These are phyloP conservation scores for Sugiyamaella qingdaonensis DNA, from an alignment of 805 yeast genomes.

Conservation along the genomic window DNA sequence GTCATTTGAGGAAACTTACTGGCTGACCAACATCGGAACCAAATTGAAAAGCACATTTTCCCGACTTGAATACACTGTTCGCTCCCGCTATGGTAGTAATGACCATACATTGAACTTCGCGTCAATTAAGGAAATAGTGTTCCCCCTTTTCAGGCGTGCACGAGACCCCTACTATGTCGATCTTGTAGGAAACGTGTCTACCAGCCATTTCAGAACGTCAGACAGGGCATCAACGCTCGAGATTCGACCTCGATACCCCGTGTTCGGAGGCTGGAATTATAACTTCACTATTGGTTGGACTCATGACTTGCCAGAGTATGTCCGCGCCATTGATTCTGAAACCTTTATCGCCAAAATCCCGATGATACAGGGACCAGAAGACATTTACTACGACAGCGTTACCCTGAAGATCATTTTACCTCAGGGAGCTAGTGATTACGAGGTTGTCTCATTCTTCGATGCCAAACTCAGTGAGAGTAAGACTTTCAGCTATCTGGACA, in stretches of 20 bases:
- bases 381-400: slow-evolving; percentile 62
- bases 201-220: slow-evolving; percentile 44
- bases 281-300: slow-evolving; percentile 97
- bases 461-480: slow-evolving; percentile 24
- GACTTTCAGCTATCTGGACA: slow-evolving; percentile 53
- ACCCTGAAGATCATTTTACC: slow-evolving; percentile 69
- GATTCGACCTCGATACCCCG: slow-evolving; percentile 84
- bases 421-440: slow-evolving; percentile 68
- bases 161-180: slow-evolving; percentile 79
- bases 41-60: slow-evolving; percentile 57
- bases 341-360: slow-evolving; percentile 64
- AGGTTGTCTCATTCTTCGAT: slow-evolving; percentile 50
- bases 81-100: slow-evolving; percentile 37
- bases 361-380: slow-evolving; percentile 64
- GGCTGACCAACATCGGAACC: slow-evolving; percentile 73
- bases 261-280: slow-evolving; percentile 94
- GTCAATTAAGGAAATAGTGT: slow-evolving; percentile 57
- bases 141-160: slow-evolving; percentile 49
- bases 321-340: slow-evolving; percentile 45
- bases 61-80: slow-evolving; percentile 66
- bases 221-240: slow-evolving; percentile 42
- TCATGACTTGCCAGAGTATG: slow-evolving; percentile 49
- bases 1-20: slow-evolving; percentile 82
- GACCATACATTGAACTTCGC: slow-evolving; percentile 47
- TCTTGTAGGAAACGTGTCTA: slow-evolving; percentile 88